Conservation (phyloP, 177 flowering plant genomes). For the Vitis hybrid region DNA sequence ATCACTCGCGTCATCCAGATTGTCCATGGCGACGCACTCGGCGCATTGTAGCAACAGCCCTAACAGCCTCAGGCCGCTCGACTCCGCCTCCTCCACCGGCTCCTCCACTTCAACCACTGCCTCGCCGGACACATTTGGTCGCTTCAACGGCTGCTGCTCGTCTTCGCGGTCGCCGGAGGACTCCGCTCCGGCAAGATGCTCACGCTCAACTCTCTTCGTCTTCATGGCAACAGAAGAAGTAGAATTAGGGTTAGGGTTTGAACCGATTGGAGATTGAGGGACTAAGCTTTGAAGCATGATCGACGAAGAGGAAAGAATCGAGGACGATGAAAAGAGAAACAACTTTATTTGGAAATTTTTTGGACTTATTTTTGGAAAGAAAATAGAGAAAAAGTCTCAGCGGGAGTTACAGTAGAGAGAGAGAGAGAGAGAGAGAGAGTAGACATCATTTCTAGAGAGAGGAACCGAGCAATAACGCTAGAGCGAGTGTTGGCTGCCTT, state of each 20-base stretch:
- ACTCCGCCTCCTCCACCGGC: conserved; percentile 20
- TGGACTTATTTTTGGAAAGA: too few relatives aligned
- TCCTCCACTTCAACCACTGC: conserved; percentile 9
- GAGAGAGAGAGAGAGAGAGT: too few relatives aligned
- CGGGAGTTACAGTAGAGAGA: too few relatives aligned
- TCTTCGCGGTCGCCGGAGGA: conserved; percentile 12
- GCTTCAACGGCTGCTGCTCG: conserved; percentile 19
- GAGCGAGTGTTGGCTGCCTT: too few relatives aligned
- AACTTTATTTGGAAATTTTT: conserved; percentile 3
- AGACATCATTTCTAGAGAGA: too few relatives aligned
- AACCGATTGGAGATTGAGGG: conserved; percentile 26
- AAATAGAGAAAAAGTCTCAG: too few relatives aligned
- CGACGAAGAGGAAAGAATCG: conserved; percentile 2
- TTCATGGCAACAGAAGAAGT: conserved; percentile 29
- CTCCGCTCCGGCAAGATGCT: conserved; percentile 18
- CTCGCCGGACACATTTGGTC: conserved; percentile 24
- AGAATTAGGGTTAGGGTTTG: conserved; percentile 5
- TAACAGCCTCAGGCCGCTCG: conserved; percentile 51
- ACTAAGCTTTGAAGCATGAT: conserved; percentile 53
- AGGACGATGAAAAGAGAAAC: conserved; percentile 4
- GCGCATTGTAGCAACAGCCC: conserved; percentile 81
- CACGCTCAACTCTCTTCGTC: conserved; percentile 34
- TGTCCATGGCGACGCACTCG: conserved; percentile 68
- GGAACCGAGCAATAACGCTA: too few relatives aligned
- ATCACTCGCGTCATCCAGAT: conserved; percentile 56